These are phyloP conservation scores for Diaporthe vaccinii DNA, from an alignment of 2,329 filamentous ascomycete species.

Conservation along the genomic window DNA sequence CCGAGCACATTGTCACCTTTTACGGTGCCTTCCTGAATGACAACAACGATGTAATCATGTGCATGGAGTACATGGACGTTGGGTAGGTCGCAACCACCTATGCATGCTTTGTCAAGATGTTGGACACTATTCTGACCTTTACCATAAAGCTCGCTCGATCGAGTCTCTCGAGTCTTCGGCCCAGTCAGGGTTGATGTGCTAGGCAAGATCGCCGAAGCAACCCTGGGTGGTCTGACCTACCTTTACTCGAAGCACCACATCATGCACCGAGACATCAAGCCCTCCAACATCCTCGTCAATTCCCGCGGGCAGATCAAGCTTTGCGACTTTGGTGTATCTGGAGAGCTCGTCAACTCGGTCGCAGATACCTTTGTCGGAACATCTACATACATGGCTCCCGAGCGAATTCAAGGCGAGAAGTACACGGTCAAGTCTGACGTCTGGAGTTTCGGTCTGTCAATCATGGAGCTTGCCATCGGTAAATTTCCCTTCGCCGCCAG, in stretches of 20 bases:
- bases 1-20: conserved; percentile 96
- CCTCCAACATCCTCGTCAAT: conserved; percentile 97
- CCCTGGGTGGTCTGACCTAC: conserved; percentile 92
- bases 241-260: conserved; percentile 96
- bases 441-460: conserved; percentile 94
- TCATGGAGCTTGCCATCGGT: conserved; percentile 98
- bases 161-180: conserved; percentile 94
- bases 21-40: conserved; percentile 98
- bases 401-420: conserved; percentile 95
- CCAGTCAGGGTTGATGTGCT: conserved; percentile 96
- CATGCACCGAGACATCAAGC: conserved; percentile 99
- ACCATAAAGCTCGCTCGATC: conserved; percentile 79
- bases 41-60: conserved; percentile 98
- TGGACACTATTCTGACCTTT: conserved; percentile 38
- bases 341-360: conserved; percentile 96
- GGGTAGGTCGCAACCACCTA: conserved; percentile 73
- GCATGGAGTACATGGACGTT: conserved; percentile 99
- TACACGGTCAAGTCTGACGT: conserved; percentile 99
- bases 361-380: conserved; percentile 99
- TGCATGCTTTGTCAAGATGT: not conserved
- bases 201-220: conserved; percentile 97
- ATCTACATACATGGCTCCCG: conserved; percentile 99
- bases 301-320: conserved; percentile 95
- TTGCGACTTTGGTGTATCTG: conserved; percentile 98
- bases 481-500: conserved; percentile 93